Evolutionary conservation across 2,329 filamentous ascomycete species (phyloP), one percentile per base, ranked within the genome.

Genomic region (Alternaria brassicae): DNA sequence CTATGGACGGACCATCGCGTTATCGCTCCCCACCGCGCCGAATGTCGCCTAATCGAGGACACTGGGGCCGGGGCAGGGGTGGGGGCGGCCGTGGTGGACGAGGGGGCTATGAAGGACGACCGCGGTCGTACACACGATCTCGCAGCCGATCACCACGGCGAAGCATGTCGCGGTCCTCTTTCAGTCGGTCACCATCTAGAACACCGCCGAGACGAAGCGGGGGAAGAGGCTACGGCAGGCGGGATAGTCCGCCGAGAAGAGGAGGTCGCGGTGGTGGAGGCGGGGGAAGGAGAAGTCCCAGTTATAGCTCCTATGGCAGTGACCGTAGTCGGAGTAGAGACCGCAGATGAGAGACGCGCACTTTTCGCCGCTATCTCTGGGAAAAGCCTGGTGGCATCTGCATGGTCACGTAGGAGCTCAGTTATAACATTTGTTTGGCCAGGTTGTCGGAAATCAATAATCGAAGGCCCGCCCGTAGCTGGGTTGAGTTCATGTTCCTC

Each of bases 251-350:
- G 17, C 64, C 64, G n/a, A 58, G 60, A 27, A 55, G 63, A 56
- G 57, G 54, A 34, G 58, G 58, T 48, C 69, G 66, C 7, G 65
- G 59, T 13, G 64, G 68, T 55, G 68, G 68, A 27, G 70, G 68
- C 51, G 77, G 56, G 25, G 59, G 51, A 62, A 81, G 85, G 61
- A 81, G 87, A 63, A 88, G 86, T 67, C 85, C 85, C 4, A 89
- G 86, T 68, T 88, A 88, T 68, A 86, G 83, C 67, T 88, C 86
- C 63, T 88, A 88, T 67, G 86, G 84, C 68, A 88, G 85, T 70
- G 72, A 83, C 69, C 82, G 82, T 63, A 83, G 81, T 53, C 70
- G 79, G 54, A 83, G 80, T 60, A 73, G 80, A 52, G 66, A 68
- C 27, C 66, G 65, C 9, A 68, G 66, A 53, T 71, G 58, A 59